Evolutionary conservation across 805 yeast species (phyloP).

Genomic region (Cyberlindnera petersonii): DNA sequence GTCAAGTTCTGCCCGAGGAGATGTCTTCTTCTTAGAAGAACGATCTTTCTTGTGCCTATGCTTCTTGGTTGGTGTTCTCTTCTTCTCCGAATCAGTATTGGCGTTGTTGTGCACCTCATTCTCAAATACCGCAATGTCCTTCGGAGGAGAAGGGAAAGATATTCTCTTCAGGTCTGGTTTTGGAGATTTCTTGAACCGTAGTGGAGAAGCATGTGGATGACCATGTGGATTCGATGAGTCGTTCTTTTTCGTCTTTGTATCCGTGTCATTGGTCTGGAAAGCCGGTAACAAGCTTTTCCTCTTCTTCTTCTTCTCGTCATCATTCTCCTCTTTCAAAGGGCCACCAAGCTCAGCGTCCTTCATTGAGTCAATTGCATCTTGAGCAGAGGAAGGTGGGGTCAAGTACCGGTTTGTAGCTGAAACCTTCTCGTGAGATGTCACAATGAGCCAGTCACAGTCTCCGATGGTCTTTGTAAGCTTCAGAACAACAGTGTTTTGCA

Average conservation of each 20-base stretch:
- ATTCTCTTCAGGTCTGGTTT: constrained; percentile 20
- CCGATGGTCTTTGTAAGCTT: constrained; percentile 36
- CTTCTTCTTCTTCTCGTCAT: constrained; percentile 1
- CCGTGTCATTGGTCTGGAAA: constrained; percentile 3
- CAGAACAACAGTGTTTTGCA: constrained; percentile 33
- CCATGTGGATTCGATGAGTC: constrained; percentile 5
- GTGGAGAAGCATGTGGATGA: constrained; percentile 15
- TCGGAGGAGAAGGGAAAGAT: constrained; percentile 24
- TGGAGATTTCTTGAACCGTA: constrained; percentile 9
- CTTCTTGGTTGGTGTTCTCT: neutral
- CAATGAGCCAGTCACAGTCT: constrained; percentile 37
- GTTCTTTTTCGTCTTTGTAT: constrained; percentile 2
- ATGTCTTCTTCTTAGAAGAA: constrained; percentile 1
- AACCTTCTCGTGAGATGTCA: constrained; percentile 32
- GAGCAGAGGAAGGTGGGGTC: constrained; percentile 25
- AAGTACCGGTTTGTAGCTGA: constrained; percentile 27
- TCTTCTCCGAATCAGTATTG: neutral
- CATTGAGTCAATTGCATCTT: constrained; percentile 17
- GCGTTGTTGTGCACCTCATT: constrained; percentile 9
- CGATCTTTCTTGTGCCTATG: constrained; percentile 3
- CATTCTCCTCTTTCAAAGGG: constrained; percentile 10
- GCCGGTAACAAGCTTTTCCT: constrained; percentile 14
- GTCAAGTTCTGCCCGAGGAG: constrained; percentile 1
- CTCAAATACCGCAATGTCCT: constrained; percentile 18
- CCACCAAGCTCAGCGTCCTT: constrained; percentile 19